phyloP scores from a whole-genome alignment of 2,329 filamentous ascomycete species.

The Aspergillus sp. region DNA sequence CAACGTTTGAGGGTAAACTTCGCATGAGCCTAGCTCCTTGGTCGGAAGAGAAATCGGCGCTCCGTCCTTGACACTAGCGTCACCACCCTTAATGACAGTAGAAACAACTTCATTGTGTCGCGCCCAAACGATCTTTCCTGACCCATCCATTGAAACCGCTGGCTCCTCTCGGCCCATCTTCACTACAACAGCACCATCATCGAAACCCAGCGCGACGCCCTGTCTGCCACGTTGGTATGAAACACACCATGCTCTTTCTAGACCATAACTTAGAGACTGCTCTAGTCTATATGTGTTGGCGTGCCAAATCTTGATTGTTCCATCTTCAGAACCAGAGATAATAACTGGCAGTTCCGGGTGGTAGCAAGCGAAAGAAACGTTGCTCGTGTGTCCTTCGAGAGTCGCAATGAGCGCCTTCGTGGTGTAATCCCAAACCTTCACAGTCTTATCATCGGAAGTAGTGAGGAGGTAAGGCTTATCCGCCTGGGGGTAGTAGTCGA shows the following conservation, averaged over 20 bases:
- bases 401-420: conserved; percentile 97
- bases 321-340: conserved; percentile 96
- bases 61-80: conserved; percentile 82
- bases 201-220: conserved; percentile 91
- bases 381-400: conserved; percentile 94
- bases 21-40: conserved; percentile 93
- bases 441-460: conserved; percentile 91
- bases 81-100: conserved; percentile 89
- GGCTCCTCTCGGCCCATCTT: conserved; percentile 98
- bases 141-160: conserved; percentile 94
- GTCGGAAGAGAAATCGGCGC: conserved; percentile 81
- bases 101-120: conserved; percentile 93
- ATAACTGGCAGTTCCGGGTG: conserved; percentile 96
- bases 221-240: conserved; percentile 93
- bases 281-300: conserved; percentile 96
- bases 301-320: conserved; percentile 97
- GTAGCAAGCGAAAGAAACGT: conserved; percentile 97
- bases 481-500: conserved; percentile 76
- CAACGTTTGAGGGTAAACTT: conserved; percentile 93
- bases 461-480: conserved; percentile 86
- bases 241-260: conserved; percentile 97
- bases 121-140: conserved; percentile 95
- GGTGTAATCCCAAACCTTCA: conserved; percentile 99
- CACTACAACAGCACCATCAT: conserved; percentile 95
- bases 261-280: conserved; percentile 91